These are phyloP conservation scores for Strigomonas culicis DNA, from an alignment of 208 protist species.

Conservation along the genomic window DNA sequence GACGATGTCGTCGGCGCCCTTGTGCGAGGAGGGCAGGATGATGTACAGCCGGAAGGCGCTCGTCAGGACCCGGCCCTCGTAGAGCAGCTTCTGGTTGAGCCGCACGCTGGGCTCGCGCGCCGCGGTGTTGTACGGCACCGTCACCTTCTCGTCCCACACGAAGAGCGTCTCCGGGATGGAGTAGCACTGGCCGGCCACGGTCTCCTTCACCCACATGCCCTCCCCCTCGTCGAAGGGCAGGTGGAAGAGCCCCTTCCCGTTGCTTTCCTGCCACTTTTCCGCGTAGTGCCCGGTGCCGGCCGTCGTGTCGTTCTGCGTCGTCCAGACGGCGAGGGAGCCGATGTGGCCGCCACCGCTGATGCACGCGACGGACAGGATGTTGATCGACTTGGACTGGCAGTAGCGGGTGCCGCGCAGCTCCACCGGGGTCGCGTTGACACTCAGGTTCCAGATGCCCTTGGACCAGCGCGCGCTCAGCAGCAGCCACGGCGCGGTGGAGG, in stretches of 20 bases:
- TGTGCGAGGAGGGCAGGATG: constrained; percentile 41
- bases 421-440: constrained; percentile 49
- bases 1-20: constrained; percentile 69
- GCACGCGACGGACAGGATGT: constrained; percentile 35
- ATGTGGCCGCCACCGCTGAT: constrained; percentile 67
- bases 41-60: constrained; percentile 64
- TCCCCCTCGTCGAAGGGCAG: constrained; percentile 85
- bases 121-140: constrained; percentile 25
- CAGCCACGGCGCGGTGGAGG: constrained; percentile 47
- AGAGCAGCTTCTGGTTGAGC: constrained; percentile 38
- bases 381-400: constrained; percentile 38
- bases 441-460: constrained; percentile 54
- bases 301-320: constrained; percentile 17
- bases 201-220: constrained; percentile 82
- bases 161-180: constrained; percentile 34
- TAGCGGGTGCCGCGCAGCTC: constrained; percentile 56
- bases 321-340: constrained; percentile 54
- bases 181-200: constrained; percentile 31
- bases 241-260: constrained; percentile 42
- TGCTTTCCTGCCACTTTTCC: constrained; percentile 20
- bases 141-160: constrained; percentile 57
- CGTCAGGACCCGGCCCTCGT: constrained; percentile 47
- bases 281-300: constrained; percentile 25
- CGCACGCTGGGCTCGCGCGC: constrained; percentile 18
- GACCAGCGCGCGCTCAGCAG: constrained; percentile 66